These are phyloP conservation scores for Colletotrichum shisoi DNA, from an alignment of 2,329 filamentous ascomycete genomes.

Conservation along the genomic window DNA sequence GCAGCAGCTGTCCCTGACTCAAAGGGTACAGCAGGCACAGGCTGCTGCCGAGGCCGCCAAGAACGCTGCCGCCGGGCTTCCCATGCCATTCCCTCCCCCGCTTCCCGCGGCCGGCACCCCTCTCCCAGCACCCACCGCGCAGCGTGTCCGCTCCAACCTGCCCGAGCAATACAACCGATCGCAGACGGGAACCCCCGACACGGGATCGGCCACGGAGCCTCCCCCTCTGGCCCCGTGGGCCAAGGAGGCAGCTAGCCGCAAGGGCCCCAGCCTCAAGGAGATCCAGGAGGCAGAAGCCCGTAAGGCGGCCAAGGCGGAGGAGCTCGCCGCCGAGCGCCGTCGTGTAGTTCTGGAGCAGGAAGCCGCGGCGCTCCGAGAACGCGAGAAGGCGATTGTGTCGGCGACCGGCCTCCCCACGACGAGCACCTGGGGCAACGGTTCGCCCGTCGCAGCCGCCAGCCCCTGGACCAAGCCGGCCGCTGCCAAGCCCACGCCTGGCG, in stretches of 20 bases:
- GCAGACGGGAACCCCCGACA: constrained; percentile 78
- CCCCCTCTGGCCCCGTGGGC: constrained; percentile 94
- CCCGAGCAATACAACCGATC: constrained; percentile 78
- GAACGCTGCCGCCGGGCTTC: constrained; percentile 68
- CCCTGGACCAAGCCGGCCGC: constrained; percentile 73
- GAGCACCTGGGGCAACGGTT: constrained; percentile 86
- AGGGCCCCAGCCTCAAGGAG: constrained; percentile 91
- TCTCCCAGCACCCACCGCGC: constrained; percentile 86
- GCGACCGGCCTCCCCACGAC: constrained; percentile 83
- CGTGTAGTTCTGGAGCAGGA: constrained; percentile 84
- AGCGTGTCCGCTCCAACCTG: constrained; percentile 82
- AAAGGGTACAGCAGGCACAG: constrained; percentile 82
- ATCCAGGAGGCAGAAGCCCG: constrained; percentile 96
- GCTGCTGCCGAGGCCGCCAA: constrained; percentile 57
- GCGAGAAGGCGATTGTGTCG: constrained; percentile 64
- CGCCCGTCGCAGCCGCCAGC: constrained; percentile 69
- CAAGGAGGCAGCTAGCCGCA: constrained; percentile 79
- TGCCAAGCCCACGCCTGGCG: constrained; percentile 51
- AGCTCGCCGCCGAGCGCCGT: constrained; percentile 77
- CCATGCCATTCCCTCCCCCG: constrained; percentile 77
- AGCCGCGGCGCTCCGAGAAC: constrained; percentile 65
- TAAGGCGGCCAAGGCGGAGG: constrained; percentile 89
- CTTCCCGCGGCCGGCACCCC: constrained; percentile 80
- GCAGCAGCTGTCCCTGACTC: constrained; percentile 71
- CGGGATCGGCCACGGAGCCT: constrained; percentile 55